phyloP scores from a whole-genome alignment of 1,139 yeast genomes.

The Sugiyamaella pinicola region DNA sequence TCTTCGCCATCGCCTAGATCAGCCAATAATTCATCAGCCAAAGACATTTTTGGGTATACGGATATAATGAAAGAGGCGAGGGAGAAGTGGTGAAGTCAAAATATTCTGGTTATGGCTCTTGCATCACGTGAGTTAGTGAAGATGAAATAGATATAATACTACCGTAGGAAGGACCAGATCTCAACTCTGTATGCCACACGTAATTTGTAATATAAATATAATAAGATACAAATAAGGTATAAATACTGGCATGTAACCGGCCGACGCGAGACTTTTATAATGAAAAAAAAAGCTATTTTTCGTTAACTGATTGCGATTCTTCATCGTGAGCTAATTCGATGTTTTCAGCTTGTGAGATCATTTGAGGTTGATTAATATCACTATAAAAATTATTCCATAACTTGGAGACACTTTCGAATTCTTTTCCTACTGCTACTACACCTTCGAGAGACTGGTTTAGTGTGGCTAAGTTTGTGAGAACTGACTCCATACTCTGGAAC shows the following conservation, averaged over 20 bases:
- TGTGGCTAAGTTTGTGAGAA: conserved; percentile 52
- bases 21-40: conserved; percentile 46
- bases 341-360: not conserved
- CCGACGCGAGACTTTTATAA: too few species aligned
- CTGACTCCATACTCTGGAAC: conserved; percentile 51
- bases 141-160: too few species aligned
- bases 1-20: conserved; percentile 42
- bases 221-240: too few species aligned
- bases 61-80: not conserved
- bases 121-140: conserved; percentile 13
- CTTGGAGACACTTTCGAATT: conserved; percentile 53
- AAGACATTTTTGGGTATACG: conserved; percentile 32
- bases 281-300: not conserved
- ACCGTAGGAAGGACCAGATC: too few species aligned
- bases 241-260: too few species aligned
- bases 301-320: not conserved
- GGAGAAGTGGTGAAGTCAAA: not conserved
- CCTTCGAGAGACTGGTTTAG: conserved; percentile 55
- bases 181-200: too few species aligned
- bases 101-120: not conserved
- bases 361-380: conserved; percentile 35
- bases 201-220: too few species aligned
- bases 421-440: conserved; percentile 56
- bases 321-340: not conserved
- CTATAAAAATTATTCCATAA: conserved; percentile 56